Evolutionary conservation across 495 filamentous ascomycete genomes (phyloP).

Genomic region (Saxophila tyrrhenica): DNA sequence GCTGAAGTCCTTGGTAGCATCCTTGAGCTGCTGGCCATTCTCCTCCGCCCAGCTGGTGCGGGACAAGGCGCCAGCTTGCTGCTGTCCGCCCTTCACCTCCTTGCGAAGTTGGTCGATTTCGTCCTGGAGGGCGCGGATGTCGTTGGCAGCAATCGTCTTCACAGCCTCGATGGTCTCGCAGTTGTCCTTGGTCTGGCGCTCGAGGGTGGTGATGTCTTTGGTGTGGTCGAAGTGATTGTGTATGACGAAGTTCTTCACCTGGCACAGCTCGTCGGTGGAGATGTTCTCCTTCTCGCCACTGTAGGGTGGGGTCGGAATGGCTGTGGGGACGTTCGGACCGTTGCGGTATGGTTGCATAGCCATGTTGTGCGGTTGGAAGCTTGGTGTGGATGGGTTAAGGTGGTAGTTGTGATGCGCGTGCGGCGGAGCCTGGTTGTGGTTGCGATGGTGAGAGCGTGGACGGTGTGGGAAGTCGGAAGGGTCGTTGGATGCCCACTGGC

Average conservation of each 20-base stretch:
- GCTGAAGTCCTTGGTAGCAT: slow-evolving; percentile 1
- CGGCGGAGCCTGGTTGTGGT: background rate
- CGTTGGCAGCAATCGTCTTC: background rate
- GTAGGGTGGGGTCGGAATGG: background rate
- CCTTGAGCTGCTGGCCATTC: background rate
- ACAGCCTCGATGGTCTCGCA: background rate
- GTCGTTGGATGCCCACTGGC: background rate
- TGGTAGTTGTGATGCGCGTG: background rate
- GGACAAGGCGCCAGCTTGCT: background rate
- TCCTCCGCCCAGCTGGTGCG: background rate
- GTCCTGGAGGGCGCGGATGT: slow-evolving; percentile 2
- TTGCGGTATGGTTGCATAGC: slow-evolving; percentile 4
- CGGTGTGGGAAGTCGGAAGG: background rate
- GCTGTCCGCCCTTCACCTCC: background rate
- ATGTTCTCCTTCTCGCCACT: background rate
- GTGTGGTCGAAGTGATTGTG: slow-evolving; percentile 6
- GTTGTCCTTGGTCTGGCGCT: background rate
- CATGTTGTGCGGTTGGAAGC: slow-evolving; percentile 7
- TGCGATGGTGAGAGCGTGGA: background rate
- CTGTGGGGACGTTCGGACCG: background rate
- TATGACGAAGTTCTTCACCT: slow-evolving; percentile 2
- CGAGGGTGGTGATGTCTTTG: slow-evolving; percentile 2
- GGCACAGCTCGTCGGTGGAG: background rate
- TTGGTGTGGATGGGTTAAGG: slow-evolving; percentile 6
- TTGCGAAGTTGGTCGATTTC: slow-evolving; percentile 2